A percentile compares a stretch with the other conserved stretches of the same genome.
These are phyloP conservation scores for Chrysopogon serrulatus DNA, from an alignment of 176 grass and related monocot species.

Conservation along the genomic window DNA sequence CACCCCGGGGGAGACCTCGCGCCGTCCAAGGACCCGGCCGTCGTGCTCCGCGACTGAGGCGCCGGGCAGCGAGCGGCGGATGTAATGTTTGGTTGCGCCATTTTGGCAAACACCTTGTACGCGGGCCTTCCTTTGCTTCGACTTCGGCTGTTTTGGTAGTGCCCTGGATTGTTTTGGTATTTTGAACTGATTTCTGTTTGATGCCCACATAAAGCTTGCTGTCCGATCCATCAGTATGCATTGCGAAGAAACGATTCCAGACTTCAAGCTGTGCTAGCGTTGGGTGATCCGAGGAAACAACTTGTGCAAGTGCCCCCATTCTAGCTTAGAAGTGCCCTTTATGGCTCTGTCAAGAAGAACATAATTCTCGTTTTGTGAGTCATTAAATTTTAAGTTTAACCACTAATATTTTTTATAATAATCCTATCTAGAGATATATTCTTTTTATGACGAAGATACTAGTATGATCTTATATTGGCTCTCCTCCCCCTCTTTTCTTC, in stretches of 20 bases:
- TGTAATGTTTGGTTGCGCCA: background rate
- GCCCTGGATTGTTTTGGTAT: background rate
- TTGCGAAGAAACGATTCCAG: background rate
- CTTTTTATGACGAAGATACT: too few species aligned
- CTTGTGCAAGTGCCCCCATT: background rate
- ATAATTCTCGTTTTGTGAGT: too few species aligned
- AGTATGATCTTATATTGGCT: too few species aligned
- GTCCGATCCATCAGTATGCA: background rate
- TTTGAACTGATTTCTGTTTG: background rate
- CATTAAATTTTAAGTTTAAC: too few species aligned
- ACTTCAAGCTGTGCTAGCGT: background rate
- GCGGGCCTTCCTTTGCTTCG: background rate
- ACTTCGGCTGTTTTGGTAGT: background rate
- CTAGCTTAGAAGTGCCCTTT: background rate
- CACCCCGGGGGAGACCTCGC: background rate
- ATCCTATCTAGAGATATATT: too few species aligned
- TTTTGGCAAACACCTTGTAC: conserved; percentile 33
- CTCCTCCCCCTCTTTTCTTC: too few species aligned
- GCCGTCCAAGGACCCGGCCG: conserved; percentile 32
- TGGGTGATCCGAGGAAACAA: background rate
- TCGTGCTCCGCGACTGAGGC: conserved; percentile 43
- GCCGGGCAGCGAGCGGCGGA: background rate
- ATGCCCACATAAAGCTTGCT: background rate
- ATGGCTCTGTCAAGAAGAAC: too few species aligned
- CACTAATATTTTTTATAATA: too few species aligned